Conservation (phyloP, 169 alveolate species). For the Sarcocystis neurona region DNA sequence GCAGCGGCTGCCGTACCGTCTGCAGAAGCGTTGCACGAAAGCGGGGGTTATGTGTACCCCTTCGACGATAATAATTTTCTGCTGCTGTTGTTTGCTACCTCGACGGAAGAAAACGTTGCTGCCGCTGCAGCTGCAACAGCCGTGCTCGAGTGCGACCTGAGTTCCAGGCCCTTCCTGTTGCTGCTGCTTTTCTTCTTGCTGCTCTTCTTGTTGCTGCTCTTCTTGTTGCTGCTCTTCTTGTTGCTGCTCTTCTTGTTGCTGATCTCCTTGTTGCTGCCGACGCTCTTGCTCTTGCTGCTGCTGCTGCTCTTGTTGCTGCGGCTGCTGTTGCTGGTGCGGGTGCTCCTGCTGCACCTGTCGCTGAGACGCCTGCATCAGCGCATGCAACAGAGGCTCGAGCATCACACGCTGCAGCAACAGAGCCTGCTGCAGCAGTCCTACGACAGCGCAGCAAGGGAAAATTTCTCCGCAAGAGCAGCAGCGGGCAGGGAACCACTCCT, state of each 20-base stretch:
- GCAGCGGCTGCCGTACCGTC: constrained; percentile 19
- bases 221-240: not conserved
- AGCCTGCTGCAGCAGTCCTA: constrained; percentile 40
- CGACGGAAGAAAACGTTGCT: no score
- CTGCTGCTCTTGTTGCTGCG: not conserved
- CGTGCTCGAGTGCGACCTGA: no score
- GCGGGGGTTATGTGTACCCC: constrained; percentile 28
- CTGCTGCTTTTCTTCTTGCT: not conserved
- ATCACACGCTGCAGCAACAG: not conserved
- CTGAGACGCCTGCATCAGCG: not conserved
- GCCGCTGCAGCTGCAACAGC: no score
- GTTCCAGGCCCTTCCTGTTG: not conserved
- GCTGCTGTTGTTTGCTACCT: no score
- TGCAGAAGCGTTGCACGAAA: not conserved
- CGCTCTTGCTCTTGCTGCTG: not conserved
- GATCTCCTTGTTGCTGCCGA: not conserved
- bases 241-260: not conserved
- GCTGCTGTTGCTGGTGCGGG: not conserved
- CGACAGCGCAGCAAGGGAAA: not conserved
- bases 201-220: not conserved
- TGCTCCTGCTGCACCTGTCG: not conserved
- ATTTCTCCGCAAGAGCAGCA: constrained; percentile 20
- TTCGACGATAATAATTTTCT: not conserved
- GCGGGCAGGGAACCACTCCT: not conserved
- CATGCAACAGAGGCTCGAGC: not conserved